Evolutionary conservation across 1,284 basidiomycete species (phyloP).

Genomic region (Ceratobasidium sp.): DNA sequence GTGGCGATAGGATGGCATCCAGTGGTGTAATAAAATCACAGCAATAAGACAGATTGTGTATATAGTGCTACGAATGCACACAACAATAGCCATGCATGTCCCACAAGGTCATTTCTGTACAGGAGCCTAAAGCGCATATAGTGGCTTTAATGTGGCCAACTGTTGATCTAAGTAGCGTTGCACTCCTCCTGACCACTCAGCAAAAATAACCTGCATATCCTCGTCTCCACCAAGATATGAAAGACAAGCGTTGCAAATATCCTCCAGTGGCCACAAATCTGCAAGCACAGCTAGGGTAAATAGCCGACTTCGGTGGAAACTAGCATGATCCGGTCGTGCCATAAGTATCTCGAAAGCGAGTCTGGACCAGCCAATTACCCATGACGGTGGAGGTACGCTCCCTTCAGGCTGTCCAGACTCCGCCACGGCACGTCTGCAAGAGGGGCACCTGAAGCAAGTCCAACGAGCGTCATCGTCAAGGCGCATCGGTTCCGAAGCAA

Average conservation of each 20-base stretch:
- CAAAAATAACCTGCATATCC: not conserved
- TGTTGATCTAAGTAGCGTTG: not conserved
- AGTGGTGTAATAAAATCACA: too few relatives aligned
- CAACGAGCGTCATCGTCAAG: too few relatives aligned
- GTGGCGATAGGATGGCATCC: too few relatives aligned
- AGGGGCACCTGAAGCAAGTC: too few relatives aligned
- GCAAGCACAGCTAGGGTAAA: not conserved
- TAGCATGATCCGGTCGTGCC: not conserved
- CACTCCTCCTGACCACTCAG: not conserved
- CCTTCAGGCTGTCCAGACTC: too few relatives aligned
- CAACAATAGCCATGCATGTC: too few relatives aligned
- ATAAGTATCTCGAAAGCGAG: not conserved
- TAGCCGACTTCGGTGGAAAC: not conserved
- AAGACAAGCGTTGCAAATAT: not conserved
- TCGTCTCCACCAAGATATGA: not conserved
- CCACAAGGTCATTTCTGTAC: too few relatives aligned
- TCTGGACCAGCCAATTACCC: not conserved
- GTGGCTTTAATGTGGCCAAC: not conserved
- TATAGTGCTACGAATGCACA: too few relatives aligned
- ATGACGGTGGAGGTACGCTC: not conserved
- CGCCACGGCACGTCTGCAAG: too few relatives aligned
- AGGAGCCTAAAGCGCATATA: conserved; percentile 9
- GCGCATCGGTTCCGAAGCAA: too few relatives aligned
- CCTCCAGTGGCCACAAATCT: not conserved
- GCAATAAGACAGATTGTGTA: too few relatives aligned